Conservation (phyloP, 2,329 filamentous ascomycete genomes). For the Aspergillus brasiliensis region DNA sequence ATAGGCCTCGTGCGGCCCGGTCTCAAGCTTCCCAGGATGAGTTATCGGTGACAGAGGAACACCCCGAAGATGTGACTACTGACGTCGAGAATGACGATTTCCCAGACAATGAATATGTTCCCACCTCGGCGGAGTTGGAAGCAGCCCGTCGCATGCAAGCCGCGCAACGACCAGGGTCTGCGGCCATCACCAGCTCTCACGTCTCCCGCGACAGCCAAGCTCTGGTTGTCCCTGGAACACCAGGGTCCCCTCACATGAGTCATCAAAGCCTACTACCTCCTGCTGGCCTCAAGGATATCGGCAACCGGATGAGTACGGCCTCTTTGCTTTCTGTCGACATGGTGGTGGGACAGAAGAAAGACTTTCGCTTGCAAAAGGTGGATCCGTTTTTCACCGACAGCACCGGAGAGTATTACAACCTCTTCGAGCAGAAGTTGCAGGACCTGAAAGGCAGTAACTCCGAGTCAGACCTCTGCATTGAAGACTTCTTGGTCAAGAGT, state of each 20-base stretch:
- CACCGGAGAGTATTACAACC: constrained; percentile 60
- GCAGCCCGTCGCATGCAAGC: constrained; percentile 22
- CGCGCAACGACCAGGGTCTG: not conserved
- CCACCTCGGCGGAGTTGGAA: constrained; percentile 34
- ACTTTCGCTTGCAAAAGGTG: constrained; percentile 65
- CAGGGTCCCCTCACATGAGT: not conserved
- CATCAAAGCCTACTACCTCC: not conserved
- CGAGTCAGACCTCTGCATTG: constrained; percentile 61
- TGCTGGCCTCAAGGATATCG: constrained; percentile 21
- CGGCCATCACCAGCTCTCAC: not conserved
- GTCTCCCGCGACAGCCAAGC: not conserved
- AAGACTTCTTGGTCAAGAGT: constrained; percentile 64
- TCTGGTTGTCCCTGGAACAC: not conserved
- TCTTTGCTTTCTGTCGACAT: constrained; percentile 56
- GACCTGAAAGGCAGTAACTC: constrained; percentile 58
- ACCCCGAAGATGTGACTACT: constrained; percentile 35
- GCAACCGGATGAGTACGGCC: constrained; percentile 37
- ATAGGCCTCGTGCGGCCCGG: constrained; percentile 29
- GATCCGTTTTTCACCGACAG: constrained; percentile 68
- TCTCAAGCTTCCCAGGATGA: constrained; percentile 28
- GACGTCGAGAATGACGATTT: constrained; percentile 31
- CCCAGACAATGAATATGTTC: constrained; percentile 37
- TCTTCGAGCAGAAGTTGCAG: constrained; percentile 60
- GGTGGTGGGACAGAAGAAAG: constrained; percentile 61
- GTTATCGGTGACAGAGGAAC: constrained; percentile 26